Conservation (phyloP, 2,329 filamentous ascomycete species). For the Myriosclerotinia scirpicola region DNA sequence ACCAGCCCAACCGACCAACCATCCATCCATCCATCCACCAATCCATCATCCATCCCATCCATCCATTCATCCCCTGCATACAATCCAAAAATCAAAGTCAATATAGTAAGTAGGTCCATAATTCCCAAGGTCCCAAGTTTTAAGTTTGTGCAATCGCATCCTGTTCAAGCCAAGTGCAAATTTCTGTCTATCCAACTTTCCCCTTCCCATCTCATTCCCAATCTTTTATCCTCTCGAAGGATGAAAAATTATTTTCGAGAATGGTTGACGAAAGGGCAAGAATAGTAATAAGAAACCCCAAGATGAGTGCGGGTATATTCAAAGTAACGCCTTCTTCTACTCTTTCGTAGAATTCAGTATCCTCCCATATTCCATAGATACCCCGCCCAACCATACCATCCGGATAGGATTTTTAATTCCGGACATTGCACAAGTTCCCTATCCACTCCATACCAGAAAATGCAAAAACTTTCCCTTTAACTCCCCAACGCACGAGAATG, state of each 20-base stretch:
- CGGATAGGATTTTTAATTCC: background rate
- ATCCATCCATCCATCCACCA: background rate
- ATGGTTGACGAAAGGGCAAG: background rate
- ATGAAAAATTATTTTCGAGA: constrained; percentile 1
- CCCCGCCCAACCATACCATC: constrained; percentile 6
- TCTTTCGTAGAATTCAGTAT: constrained; percentile 13
- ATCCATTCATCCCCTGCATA: background rate
- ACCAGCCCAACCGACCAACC: too few relatives aligned
- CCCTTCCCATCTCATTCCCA: background rate
- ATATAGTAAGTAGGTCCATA: background rate
- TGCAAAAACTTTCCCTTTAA: constrained; percentile 4
- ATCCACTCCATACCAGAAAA: constrained; percentile 14
- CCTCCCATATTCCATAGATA: constrained; percentile 15
- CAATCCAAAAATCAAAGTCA: background rate
- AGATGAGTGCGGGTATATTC: constrained; percentile 18
- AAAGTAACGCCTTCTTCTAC: constrained; percentile 18
- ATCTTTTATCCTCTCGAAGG: background rate
- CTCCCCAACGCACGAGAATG: constrained; percentile 13
- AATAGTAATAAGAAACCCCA: constrained; percentile 15
- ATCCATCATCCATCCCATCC: background rate
- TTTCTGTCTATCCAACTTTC: constrained; percentile 1
- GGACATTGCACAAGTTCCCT: constrained; percentile 6
- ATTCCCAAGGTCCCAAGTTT: constrained; percentile 8
- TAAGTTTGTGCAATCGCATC: constrained; percentile 14
- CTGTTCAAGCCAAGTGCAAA: background rate